phyloP scores from a whole-genome alignment of 805 yeast species.

The Maudiozyma saulgeensis region DNA sequence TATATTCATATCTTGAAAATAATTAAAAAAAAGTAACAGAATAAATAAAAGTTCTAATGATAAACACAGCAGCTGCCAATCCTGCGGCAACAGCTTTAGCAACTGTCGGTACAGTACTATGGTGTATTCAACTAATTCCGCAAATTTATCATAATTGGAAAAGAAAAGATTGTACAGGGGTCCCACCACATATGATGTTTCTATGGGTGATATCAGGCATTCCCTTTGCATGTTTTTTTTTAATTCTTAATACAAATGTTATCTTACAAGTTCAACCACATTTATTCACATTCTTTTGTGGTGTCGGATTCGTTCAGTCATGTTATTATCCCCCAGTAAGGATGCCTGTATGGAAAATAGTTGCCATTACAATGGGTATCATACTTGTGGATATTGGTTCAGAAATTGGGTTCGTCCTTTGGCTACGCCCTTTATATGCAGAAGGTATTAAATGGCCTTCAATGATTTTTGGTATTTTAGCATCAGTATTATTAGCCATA shows the following conservation, averaged over 20 bases:
- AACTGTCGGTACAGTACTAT: slow-evolving; percentile 78
- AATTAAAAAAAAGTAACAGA: neutral
- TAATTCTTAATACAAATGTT: slow-evolving; percentile 57
- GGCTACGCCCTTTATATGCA: slow-evolving; percentile 48
- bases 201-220: slow-evolving; percentile 72
- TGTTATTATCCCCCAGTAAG: slow-evolving; percentile 60
- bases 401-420: slow-evolving; percentile 57
- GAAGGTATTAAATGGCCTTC: slow-evolving; percentile 63
- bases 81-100: slow-evolving; percentile 58
- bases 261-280: slow-evolving; percentile 85
- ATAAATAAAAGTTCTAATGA: neutral
- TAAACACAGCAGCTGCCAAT: neutral
- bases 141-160: slow-evolving; percentile 68
- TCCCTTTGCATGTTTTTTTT: slow-evolving; percentile 76
- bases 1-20: too few species aligned
- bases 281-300: slow-evolving; percentile 61
- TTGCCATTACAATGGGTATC: slow-evolving; percentile 31
- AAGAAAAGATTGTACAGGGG: slow-evolving; percentile 71
- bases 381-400: slow-evolving; percentile 33
- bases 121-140: slow-evolving; percentile 88
- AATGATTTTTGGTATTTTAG: slow-evolving; percentile 71
- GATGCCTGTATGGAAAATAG: slow-evolving; percentile 30
- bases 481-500: slow-evolving; percentile 60
- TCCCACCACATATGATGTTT: slow-evolving; percentile 78
- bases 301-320: slow-evolving; percentile 57